Evolutionary conservation across 2,329 filamentous ascomycete species (phyloP).

Genomic region (Curvularia verruculosa): DNA sequence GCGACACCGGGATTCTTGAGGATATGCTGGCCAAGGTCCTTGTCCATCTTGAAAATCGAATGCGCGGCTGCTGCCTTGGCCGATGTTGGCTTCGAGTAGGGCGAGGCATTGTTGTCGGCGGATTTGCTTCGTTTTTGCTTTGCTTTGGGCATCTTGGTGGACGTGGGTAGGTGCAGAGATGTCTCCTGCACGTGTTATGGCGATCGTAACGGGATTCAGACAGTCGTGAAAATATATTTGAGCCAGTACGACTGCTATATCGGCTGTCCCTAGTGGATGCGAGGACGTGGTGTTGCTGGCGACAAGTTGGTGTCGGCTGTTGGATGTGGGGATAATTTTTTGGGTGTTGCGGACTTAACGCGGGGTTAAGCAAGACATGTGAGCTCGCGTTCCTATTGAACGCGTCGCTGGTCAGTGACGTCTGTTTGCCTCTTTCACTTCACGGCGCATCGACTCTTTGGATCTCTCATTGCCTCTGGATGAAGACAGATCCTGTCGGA

Average conservation of each 20-base stretch:
- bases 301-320: constrained; percentile 13
- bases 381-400: constrained; percentile 23
- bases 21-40: constrained; percentile 86
- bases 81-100: constrained; percentile 52
- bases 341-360: constrained; percentile 30
- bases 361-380: constrained; percentile 25
- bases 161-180: background rate
- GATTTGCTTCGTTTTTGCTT: constrained; percentile 45
- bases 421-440: constrained; percentile 4
- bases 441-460: background rate
- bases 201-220: background rate
- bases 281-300: background rate
- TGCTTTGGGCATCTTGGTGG: constrained; percentile 54
- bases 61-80: constrained; percentile 64
- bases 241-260: background rate
- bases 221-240: background rate
- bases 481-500: background rate
- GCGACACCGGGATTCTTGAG: constrained; percentile 90
- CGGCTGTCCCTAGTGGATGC: background rate
- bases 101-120: constrained; percentile 46
- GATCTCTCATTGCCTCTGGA: background rate
- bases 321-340: constrained; percentile 29
- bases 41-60: constrained; percentile 98
- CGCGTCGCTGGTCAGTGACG: constrained; percentile 15
- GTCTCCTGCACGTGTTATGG: background rate